These are phyloP conservation scores for Trebouxiophyceae sp. DNA, from an alignment of 163 green algal species.

Conservation along the genomic window DNA sequence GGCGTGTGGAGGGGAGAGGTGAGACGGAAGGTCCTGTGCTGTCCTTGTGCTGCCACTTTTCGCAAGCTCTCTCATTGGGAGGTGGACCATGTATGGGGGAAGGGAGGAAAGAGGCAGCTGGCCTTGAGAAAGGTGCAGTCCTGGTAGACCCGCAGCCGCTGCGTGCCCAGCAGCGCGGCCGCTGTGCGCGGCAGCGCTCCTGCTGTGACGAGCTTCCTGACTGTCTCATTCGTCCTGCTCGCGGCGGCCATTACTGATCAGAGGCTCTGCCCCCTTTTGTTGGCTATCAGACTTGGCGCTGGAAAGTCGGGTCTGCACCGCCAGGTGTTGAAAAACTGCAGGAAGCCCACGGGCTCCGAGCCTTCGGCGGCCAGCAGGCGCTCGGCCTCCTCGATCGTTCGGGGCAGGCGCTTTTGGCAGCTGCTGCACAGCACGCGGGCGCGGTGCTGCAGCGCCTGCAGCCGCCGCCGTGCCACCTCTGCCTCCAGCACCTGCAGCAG, in stretches of 20 bases:
- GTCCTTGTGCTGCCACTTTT: too few relatives aligned
- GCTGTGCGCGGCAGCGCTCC: not conserved
- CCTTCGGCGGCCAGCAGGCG: not conserved
- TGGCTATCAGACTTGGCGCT: too few relatives aligned
- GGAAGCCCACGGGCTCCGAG: constrained; percentile 2
- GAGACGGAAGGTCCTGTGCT: too few relatives aligned
- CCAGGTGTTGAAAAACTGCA: constrained; percentile 9
- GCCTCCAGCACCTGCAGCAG: not conserved
- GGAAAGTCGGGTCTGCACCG: not conserved
- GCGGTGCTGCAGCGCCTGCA: constrained; percentile 3
- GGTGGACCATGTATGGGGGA: too few relatives aligned
- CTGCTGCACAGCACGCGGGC: not conserved
- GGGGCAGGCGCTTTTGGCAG: not conserved
- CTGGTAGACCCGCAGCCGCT: constrained; percentile 23
- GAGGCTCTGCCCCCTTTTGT: too few relatives aligned
- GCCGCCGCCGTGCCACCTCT: not conserved
- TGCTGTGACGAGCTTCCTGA: too few relatives aligned
- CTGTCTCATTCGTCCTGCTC: too few relatives aligned
- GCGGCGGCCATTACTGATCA: too few relatives aligned
- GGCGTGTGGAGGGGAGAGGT: not conserved
- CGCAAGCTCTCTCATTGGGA: too few relatives aligned
- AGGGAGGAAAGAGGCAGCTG: too few relatives aligned
- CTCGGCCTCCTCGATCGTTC: not conserved
- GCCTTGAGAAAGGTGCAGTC: constrained; percentile 56
- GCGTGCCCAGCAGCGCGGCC: constrained; percentile 1